phyloP scores from a whole-genome alignment of 441 rosid genomes.

The Dalechampia spathulata region DNA sequence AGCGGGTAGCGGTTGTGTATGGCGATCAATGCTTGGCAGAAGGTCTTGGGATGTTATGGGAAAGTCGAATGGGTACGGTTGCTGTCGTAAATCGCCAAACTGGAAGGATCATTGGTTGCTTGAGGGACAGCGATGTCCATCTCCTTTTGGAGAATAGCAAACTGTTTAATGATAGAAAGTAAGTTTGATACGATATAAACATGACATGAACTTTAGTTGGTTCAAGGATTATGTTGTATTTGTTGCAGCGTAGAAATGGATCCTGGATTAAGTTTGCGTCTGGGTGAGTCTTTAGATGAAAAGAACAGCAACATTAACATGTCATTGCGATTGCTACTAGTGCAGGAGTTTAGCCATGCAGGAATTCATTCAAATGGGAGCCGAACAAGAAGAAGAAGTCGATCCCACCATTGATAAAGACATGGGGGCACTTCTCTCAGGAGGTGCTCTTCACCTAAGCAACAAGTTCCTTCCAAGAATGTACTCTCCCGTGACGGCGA shows the following conservation, averaged over 20 bases:
- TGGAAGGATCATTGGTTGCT: conserved; percentile 24
- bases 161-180: conserved; percentile 18
- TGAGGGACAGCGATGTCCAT: conserved; percentile 25
- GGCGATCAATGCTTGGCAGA: conserved; percentile 30
- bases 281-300: too few relatives aligned
- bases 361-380: conserved; percentile 29
- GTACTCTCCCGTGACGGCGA: conserved; percentile 26
- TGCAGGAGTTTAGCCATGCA: conserved; percentile 22
- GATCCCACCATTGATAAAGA: conserved; percentile 24
- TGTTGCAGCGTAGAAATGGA: too few relatives aligned
- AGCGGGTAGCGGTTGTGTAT: conserved; percentile 12
- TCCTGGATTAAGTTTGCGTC: too few relatives aligned
- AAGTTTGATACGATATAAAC: not conserved
- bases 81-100: conserved; percentile 22
- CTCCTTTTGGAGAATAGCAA: conserved; percentile 28
- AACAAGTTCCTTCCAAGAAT: conserved; percentile 29
- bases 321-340: not conserved
- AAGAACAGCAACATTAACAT: too few relatives aligned
- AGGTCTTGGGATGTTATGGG: conserved; percentile 24
- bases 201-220: too few relatives aligned
- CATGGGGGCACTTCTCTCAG: conserved; percentile 22
- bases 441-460: conserved; percentile 23
- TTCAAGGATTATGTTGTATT: too few relatives aligned
- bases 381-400: not conserved
- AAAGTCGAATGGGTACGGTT: conserved; percentile 22